Conservation (phyloP, 78 protist genomes). For the Dictyostelium capitatum region DNA sequence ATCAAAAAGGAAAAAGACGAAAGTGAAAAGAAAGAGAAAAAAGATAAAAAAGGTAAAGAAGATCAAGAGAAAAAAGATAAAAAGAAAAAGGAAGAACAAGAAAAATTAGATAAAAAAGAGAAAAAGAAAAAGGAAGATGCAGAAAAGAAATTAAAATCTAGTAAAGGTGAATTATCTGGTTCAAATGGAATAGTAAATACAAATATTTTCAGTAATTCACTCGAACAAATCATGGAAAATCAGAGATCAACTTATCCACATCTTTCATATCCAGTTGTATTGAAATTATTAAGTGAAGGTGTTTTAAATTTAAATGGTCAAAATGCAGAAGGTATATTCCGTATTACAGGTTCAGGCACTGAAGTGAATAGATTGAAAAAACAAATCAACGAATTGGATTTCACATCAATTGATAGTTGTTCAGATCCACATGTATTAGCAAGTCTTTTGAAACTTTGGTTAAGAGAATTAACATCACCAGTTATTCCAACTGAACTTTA, state of each 20-base stretch:
- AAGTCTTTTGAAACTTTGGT: constrained; percentile 70
- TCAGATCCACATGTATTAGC: constrained; percentile 78
- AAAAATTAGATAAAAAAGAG: constrained; percentile 2
- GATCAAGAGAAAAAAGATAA: constrained; percentile 35
- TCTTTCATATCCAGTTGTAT: neutral
- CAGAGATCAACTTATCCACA: constrained; percentile 19
- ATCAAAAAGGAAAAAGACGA: constrained; percentile 7
- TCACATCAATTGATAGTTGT: constrained; percentile 3
- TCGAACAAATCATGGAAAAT: constrained; percentile 55
- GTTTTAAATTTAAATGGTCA: constrained; percentile 28
- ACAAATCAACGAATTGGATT: constrained; percentile 49
- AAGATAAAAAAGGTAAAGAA: constrained; percentile 50
- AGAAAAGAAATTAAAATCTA: neutral
- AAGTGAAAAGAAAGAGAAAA: constrained; percentile 9
- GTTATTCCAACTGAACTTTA: constrained; percentile 55
- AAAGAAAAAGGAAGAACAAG: constrained; percentile 39
- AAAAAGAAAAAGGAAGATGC: constrained; percentile 15
- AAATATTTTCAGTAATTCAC: constrained; percentile 18
- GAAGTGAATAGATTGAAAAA: constrained; percentile 42
- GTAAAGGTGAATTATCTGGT: neutral
- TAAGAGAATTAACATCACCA: constrained; percentile 74
- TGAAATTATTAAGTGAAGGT: constrained; percentile 23
- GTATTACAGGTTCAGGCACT: constrained; percentile 42
- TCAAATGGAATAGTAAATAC: neutral
- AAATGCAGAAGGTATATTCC: constrained; percentile 69